Percentiles rank a stretch among this genome's conserved stretches.
These are phyloP conservation scores for Tylopilus plumbeoviolaceoides DNA, from an alignment of 768 basidiomycete species.

Conservation along the genomic window DNA sequence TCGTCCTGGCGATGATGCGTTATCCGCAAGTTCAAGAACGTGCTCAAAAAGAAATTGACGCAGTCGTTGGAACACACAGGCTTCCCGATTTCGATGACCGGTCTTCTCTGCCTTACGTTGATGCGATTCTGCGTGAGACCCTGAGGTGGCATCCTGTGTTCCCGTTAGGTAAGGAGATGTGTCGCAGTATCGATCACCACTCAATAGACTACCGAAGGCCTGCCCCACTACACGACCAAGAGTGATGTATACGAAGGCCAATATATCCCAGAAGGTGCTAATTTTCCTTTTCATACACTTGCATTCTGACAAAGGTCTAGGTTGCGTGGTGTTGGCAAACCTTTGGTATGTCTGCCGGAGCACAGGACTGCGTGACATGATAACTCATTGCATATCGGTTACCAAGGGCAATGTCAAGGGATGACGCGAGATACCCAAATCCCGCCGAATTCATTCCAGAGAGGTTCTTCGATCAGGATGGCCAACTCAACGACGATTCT, in stretches of 20 bases:
- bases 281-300: background rate
- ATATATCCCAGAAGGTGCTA: conserved; percentile 26
- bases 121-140: conserved; percentile 35
- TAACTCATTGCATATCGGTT: conserved; percentile 2
- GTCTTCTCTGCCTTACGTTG: conserved; percentile 28
- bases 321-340: conserved; percentile 29
- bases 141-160: conserved; percentile 33
- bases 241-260: conserved; percentile 25
- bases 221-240: conserved; percentile 26
- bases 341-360: conserved; percentile 20
- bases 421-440: conserved; percentile 25
- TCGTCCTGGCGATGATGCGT: conserved; percentile 34
- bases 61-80: conserved; percentile 25
- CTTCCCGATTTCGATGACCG: conserved; percentile 29
- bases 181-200: background rate
- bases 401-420: conserved; percentile 28
- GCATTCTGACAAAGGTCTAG: conserved; percentile 18
- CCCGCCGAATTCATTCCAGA: conserved; percentile 27
- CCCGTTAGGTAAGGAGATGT: conserved; percentile 22
- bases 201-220: conserved; percentile 13
- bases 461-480: conserved; percentile 24
- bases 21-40: conserved; percentile 33
- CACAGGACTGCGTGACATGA: background rate
- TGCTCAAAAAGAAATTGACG: conserved; percentile 33
- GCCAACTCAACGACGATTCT: conserved; percentile 23